phyloP scores from a whole-genome alignment of 345 rosid genomes.

The Passiflora organensis region DNA sequence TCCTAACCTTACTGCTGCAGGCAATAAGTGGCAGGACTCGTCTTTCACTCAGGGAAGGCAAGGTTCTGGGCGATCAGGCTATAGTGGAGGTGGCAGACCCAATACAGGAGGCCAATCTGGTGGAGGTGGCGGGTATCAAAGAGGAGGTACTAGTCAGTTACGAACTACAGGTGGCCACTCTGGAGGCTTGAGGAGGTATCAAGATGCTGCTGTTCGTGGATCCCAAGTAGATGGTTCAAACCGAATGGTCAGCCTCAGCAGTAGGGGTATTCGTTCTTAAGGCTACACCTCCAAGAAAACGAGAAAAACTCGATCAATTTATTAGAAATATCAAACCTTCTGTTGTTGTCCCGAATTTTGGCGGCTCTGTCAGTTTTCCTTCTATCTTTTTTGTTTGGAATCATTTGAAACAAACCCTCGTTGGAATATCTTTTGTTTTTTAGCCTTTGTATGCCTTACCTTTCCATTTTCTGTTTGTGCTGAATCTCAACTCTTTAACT shows the following conservation, averaged over 20 bases:
- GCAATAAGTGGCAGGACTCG: conserved; percentile 63
- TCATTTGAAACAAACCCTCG: too few species aligned
- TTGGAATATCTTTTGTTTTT: too few species aligned
- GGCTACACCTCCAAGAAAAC: too few species aligned
- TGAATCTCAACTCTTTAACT: too few species aligned
- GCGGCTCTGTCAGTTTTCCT: too few species aligned
- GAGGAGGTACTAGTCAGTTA: conserved; percentile 44
- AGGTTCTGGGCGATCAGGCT: conserved; percentile 37
- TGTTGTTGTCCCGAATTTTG: too few species aligned
- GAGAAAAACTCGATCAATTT: too few species aligned
- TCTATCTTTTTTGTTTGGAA: too few species aligned
- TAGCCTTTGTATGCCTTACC: too few species aligned
- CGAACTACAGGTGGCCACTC: conserved; percentile 51
- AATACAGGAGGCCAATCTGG: conserved; percentile 33
- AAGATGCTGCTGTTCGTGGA: conserved; percentile 34
- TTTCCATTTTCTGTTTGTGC: too few species aligned
- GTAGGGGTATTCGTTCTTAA: conserved; percentile 45
- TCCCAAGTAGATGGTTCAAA: conserved; percentile 48
- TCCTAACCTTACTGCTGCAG: conserved; percentile 33
- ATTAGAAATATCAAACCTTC: too few species aligned
- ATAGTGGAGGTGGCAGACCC: conserved; percentile 47
- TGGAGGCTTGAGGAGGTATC: conserved; percentile 31
- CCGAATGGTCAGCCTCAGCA: conserved; percentile 71
- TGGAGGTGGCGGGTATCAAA: conserved; percentile 44
- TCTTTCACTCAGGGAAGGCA: conserved; percentile 59